Conservation (phyloP, 208 protist species). For the Trypanosoma melophagium region DNA sequence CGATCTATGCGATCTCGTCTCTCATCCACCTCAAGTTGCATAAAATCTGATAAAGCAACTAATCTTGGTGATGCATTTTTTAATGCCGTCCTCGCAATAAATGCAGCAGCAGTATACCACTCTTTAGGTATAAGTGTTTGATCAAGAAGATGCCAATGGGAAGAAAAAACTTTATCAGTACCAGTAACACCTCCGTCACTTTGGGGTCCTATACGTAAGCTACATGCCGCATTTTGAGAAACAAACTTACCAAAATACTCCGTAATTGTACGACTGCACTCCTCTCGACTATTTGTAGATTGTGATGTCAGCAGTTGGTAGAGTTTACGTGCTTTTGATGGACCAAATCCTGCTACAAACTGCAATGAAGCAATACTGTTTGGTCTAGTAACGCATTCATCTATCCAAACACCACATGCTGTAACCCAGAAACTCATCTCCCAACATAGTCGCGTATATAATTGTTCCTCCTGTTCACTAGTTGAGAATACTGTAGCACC, state of each 20-base stretch:
- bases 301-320: slow-evolving; percentile 28
- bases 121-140: slow-evolving; percentile 59
- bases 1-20: slow-evolving; percentile 20
- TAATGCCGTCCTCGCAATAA: slow-evolving; percentile 38
- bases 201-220: slow-evolving; percentile 44
- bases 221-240: slow-evolving; percentile 43
- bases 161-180: not conserved
- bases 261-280: slow-evolving; percentile 38
- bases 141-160: slow-evolving; percentile 63
- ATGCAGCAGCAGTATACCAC: slow-evolving; percentile 30
- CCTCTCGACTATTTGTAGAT: slow-evolving; percentile 35
- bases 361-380: slow-evolving; percentile 58
- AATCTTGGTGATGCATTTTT: slow-evolving; percentile 5
- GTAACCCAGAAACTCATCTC: slow-evolving; percentile 85
- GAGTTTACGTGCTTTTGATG: slow-evolving; percentile 47
- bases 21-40: slow-evolving; percentile 12
- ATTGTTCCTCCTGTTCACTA: slow-evolving; percentile 40
- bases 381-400: slow-evolving; percentile 52
- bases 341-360: slow-evolving; percentile 81
- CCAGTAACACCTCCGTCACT: not conserved
- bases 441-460: slow-evolving; percentile 71
- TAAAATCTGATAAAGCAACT: slow-evolving; percentile 23
- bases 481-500: slow-evolving; percentile 29
- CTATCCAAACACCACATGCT: slow-evolving; percentile 57
- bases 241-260: slow-evolving; percentile 49